These are phyloP conservation scores for Aspergillus udagawae DNA, from an alignment of 2,329 filamentous ascomycete species.

Conservation along the genomic window DNA sequence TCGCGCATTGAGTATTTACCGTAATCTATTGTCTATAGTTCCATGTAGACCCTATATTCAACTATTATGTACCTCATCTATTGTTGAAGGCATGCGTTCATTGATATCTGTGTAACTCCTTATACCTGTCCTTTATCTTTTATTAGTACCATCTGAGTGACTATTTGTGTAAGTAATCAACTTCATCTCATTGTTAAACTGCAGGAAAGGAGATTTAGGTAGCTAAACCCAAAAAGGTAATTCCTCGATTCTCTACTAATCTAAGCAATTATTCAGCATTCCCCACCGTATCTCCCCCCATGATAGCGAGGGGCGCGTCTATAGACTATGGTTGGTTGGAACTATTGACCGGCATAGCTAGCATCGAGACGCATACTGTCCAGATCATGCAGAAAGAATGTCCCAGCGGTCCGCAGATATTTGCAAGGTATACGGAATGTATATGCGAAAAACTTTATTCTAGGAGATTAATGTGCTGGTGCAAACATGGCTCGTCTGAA, in stretches of 20 bases:
- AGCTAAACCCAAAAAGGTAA: background rate
- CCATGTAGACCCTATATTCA: background rate
- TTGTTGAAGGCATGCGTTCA: background rate
- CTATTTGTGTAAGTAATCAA: background rate
- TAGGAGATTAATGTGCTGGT: background rate
- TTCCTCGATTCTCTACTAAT: no score
- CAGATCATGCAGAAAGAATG: background rate
- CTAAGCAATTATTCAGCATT: background rate
- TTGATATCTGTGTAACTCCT: background rate
- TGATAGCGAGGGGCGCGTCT: no score
- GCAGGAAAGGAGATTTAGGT: background rate
- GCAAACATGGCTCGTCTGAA: no score
- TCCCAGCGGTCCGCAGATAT: background rate
- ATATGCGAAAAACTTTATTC: background rate
- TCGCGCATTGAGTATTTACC: no score
- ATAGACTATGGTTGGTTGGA: background rate
- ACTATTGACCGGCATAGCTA: background rate
- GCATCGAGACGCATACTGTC: background rate
- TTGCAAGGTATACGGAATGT: background rate
- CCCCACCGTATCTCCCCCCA: background rate
- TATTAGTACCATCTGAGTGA: background rate
- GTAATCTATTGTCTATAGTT: no score
- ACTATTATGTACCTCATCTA: no score
- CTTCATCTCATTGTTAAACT: background rate
- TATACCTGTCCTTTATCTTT: no score